Evolutionary conservation across 306 rosid species (phyloP).

Genomic region (Hippophae gyantsensis): DNA sequence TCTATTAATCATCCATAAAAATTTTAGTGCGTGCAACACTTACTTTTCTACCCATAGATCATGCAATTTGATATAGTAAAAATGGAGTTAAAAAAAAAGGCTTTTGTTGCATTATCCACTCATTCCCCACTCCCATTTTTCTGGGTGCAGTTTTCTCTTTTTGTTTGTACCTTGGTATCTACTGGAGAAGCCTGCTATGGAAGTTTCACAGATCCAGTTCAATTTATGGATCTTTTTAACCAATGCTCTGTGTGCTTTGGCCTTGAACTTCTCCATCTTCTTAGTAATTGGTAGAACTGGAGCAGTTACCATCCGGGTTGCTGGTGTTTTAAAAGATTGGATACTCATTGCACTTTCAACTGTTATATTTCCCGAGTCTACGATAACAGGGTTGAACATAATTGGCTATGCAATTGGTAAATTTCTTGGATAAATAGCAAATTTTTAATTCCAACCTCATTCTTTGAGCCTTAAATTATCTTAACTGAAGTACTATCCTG

Average conservation of each 20-base stretch:
- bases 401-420: slow-evolving; percentile 89
- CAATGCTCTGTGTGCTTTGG: slow-evolving; percentile 86
- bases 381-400: slow-evolving; percentile 77
- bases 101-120: background rate
- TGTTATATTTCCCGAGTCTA: slow-evolving; percentile 83
- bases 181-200: slow-evolving; percentile 78
- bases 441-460: slow-evolving; percentile 1
- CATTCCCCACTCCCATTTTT: slow-evolving; percentile 9
- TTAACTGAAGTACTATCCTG: background rate
- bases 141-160: slow-evolving; percentile 69
- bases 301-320: slow-evolving; percentile 88
- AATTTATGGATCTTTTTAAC: slow-evolving; percentile 92
- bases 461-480: background rate
- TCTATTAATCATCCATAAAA: background rate
- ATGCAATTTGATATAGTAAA: no score
- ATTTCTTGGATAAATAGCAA: slow-evolving; percentile 3
- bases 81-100: background rate
- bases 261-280: slow-evolving; percentile 92
- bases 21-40: background rate
- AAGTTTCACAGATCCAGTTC: slow-evolving; percentile 77
- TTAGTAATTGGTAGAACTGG: slow-evolving; percentile 93
- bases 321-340: slow-evolving; percentile 97
- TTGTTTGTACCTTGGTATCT: slow-evolving; percentile 85
- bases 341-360: slow-evolving; percentile 92
- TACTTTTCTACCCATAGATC: background rate